A percentile compares a stretch with the other conserved stretches of the same genome.
Evolutionary conservation across 2,329 filamentous ascomycete genomes (phyloP).

Genomic region (Fusarium mangiferae): DNA sequence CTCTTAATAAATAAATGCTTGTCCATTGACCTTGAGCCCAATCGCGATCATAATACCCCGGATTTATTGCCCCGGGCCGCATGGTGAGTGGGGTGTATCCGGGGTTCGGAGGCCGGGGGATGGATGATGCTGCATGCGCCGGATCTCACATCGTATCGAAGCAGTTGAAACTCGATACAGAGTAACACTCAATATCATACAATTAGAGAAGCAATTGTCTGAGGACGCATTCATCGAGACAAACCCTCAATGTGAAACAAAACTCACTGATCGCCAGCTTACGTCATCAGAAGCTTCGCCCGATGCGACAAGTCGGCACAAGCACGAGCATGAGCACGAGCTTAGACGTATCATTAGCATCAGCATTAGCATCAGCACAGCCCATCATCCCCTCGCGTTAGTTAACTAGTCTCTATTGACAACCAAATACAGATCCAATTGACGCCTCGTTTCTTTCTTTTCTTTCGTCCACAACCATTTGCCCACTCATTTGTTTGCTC

Average conservation of each 20-base stretch:
- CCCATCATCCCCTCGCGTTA: slow-evolving; percentile 5
- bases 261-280: slow-evolving; percentile 22
- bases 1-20: background rate
- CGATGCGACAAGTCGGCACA: slow-evolving; percentile 30
- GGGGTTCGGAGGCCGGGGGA: slow-evolving; percentile 1
- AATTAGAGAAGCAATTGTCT: background rate
- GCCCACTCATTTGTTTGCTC: slow-evolving; percentile 4
- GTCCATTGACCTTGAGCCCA: background rate
- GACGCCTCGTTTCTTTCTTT: slow-evolving; percentile 20
- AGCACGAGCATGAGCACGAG: slow-evolving; percentile 33
- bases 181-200: background rate
- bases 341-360: background rate
- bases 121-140: background rate
- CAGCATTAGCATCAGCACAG: background rate
- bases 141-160: background rate
- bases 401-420: slow-evolving; percentile 36
- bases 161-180: background rate
- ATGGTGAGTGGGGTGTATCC: background rate
- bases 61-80: background rate
- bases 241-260: background rate
- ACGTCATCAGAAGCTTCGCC: slow-evolving; percentile 40
- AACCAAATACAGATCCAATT: slow-evolving; percentile 33
- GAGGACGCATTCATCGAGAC: background rate
- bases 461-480: background rate
- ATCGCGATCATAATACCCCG: background rate